These are phyloP conservation scores for Paraphoma chrysanthemicola DNA, from an alignment of 2,329 filamentous ascomycete species.

Conservation along the genomic window DNA sequence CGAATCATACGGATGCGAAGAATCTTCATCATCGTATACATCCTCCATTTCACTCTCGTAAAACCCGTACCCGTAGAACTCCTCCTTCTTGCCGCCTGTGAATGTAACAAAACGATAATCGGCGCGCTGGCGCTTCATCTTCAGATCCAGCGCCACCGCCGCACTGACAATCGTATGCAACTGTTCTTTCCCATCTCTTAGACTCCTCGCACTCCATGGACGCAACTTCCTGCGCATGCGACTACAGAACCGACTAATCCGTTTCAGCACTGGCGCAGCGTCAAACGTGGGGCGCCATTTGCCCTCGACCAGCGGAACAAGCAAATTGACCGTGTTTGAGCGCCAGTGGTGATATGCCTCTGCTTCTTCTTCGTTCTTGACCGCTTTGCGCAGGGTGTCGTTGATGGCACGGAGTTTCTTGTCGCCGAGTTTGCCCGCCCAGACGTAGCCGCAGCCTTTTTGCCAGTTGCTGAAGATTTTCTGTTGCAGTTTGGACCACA, in stretches of 20 bases:
- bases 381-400: conserved; percentile 47
- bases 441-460: conserved; percentile 46
- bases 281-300: conserved; percentile 47
- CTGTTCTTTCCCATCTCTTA: conserved; percentile 40
- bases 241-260: conserved; percentile 40
- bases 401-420: conserved; percentile 45
- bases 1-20: neutral
- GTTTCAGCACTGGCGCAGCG: conserved; percentile 41
- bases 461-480: conserved; percentile 46
- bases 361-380: conserved; percentile 45
- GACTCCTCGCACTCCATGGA: conserved; percentile 39
- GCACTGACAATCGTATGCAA: conserved; percentile 44
- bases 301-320: conserved; percentile 46
- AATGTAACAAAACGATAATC: conserved; percentile 49
- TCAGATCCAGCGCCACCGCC: conserved; percentile 45
- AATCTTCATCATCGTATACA: conserved; percentile 37
- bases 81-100: conserved; percentile 38
- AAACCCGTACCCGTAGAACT: conserved; percentile 45
- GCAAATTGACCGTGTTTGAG: conserved; percentile 43
- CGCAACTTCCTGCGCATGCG: conserved; percentile 39
- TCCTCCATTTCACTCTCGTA: conserved; percentile 49
- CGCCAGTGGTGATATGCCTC: conserved; percentile 48
- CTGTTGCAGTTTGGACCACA: conserved; percentile 46
- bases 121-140: conserved; percentile 46
- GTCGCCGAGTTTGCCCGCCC: conserved; percentile 48